Conservation (phyloP, 164 flowering plant genomes). For the Brasenia schreberi region DNA sequence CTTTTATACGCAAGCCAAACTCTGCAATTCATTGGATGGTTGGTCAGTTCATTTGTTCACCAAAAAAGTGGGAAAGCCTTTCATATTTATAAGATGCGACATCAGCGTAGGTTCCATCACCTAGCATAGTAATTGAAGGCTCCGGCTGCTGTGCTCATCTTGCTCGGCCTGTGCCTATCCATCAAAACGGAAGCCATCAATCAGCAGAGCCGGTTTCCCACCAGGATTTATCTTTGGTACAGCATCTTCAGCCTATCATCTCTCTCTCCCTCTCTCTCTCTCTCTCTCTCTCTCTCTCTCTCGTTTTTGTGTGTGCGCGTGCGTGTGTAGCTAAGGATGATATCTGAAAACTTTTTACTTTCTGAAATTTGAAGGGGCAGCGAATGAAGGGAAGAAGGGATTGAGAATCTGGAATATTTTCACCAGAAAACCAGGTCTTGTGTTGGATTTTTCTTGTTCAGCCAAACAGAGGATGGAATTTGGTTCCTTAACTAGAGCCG, state of each 20-base stretch:
- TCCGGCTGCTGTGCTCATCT: background rate
- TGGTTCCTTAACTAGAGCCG: background rate
- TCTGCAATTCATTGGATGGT: no score
- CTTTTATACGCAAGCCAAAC: no score
- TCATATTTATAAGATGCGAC: no score
- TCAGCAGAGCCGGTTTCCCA: constrained; percentile 60
- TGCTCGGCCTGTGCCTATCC: constrained; percentile 6
- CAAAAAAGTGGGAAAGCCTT: no score
- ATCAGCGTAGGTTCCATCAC: no score
- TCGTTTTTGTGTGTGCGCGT: background rate
- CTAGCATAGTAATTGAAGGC: no score
- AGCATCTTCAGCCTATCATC: constrained; percentile 93
- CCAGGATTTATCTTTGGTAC: constrained; percentile 67
- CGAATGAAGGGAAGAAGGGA: constrained; percentile 66
- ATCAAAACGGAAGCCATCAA: constrained; percentile 14
- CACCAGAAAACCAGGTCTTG: constrained; percentile 37
- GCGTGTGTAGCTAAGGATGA: background rate
- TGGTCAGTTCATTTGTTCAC: no score
- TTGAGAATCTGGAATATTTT: constrained; percentile 81
- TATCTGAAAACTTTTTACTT: background rate
- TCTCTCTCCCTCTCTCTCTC: constrained; percentile 4
- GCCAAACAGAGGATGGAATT: background rate
- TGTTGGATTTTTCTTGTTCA: background rate
- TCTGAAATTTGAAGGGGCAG: constrained; percentile 80
- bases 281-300: constrained; percentile 18